Percentiles rank a stretch among this genome's conserved stretches.
These are phyloP conservation scores for Trypanosoma cruzi DNA, from an alignment of 208 protist species.

Conservation along the genomic window DNA sequence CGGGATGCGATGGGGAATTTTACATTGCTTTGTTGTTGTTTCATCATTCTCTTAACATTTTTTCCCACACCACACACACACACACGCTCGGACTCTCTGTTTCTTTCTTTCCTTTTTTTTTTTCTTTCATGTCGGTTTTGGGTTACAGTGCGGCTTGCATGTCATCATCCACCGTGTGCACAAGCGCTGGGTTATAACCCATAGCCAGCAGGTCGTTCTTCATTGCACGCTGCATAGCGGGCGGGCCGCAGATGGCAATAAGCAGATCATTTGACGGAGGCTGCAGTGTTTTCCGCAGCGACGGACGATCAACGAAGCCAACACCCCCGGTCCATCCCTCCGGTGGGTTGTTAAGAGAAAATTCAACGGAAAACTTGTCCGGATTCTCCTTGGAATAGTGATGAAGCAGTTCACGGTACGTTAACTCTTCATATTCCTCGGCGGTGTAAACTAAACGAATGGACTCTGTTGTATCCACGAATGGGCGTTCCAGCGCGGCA, in stretches of 20 bases:
- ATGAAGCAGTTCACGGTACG: slow-evolving; percentile 48
- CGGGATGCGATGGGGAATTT: too few relatives aligned
- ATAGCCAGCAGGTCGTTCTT: slow-evolving; percentile 44
- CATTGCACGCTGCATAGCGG: slow-evolving; percentile 74
- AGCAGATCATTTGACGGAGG: slow-evolving; percentile 62
- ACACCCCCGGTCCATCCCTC: slow-evolving; percentile 68
- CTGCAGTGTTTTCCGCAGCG: slow-evolving; percentile 46
- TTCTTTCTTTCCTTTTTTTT: slow-evolving; percentile 1
- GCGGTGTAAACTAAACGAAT: slow-evolving; percentile 67
- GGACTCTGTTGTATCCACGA: slow-evolving; percentile 49
- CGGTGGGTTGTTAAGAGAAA: slow-evolving; percentile 59
- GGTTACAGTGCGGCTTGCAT: background rate
- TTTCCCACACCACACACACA: slow-evolving; percentile 20
- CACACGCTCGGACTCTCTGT: background rate
- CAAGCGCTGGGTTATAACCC: slow-evolving; percentile 58
- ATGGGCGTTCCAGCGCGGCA: slow-evolving; percentile 48
- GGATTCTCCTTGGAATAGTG: slow-evolving; percentile 40
- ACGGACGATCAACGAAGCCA: slow-evolving; percentile 45
- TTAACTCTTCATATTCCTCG: slow-evolving; percentile 54
- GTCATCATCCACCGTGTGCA: slow-evolving; percentile 68
- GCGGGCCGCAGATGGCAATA: slow-evolving; percentile 81
- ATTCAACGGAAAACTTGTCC: slow-evolving; percentile 46
- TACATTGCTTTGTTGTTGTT: too few relatives aligned
- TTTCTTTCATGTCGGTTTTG: background rate
- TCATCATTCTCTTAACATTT: too few relatives aligned